phyloP scores from a whole-genome alignment of 192 early-diverging fungal genomes.

The Gaertneriomyces semiglobifer region DNA sequence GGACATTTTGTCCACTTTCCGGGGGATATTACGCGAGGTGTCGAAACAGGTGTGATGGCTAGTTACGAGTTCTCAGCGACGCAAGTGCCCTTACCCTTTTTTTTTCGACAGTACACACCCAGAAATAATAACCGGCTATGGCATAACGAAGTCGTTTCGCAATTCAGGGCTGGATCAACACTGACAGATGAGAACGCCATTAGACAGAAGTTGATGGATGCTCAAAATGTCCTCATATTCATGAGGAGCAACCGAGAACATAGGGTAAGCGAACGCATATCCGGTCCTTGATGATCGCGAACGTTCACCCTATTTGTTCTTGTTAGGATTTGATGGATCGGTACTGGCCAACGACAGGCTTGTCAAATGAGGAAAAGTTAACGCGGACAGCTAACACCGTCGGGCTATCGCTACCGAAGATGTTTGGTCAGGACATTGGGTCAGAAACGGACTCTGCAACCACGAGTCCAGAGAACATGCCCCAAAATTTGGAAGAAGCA shows the following conservation, averaged over 20 bases:
- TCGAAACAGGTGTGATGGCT: conserved; percentile 20
- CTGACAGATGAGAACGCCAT: not conserved
- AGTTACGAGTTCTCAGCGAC: not conserved
- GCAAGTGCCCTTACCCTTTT: not conserved
- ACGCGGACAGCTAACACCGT: conserved; percentile 36
- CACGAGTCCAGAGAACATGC: too few species aligned
- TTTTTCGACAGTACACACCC: conserved; percentile 12
- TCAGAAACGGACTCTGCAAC: too few species aligned
- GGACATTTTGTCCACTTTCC: conserved; percentile 21
- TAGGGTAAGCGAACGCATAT: conserved; percentile 2
- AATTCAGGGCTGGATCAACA: conserved; percentile 13
- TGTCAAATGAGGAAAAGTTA: conserved; percentile 31
- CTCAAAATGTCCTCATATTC: conserved; percentile 18
- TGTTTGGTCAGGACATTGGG: conserved; percentile 11
- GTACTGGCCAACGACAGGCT: conserved; percentile 35
- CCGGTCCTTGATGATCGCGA: not conserved
- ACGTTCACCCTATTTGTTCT: not conserved
- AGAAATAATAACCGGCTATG: conserved; percentile 27
- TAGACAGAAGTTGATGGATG: not conserved
- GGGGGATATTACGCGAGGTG: conserved; percentile 34
- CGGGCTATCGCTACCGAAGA: conserved; percentile 35
- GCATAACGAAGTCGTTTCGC: conserved; percentile 20
- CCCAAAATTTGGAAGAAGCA: not conserved
- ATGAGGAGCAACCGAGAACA: conserved; percentile 24
- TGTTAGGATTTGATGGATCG: conserved; percentile 36